A percentile compares a stretch with the other conserved stretches of the same genome.
These are phyloP conservation scores for Claviceps maximensis DNA, from an alignment of 2,329 filamentous ascomycete species.

Conservation along the genomic window DNA sequence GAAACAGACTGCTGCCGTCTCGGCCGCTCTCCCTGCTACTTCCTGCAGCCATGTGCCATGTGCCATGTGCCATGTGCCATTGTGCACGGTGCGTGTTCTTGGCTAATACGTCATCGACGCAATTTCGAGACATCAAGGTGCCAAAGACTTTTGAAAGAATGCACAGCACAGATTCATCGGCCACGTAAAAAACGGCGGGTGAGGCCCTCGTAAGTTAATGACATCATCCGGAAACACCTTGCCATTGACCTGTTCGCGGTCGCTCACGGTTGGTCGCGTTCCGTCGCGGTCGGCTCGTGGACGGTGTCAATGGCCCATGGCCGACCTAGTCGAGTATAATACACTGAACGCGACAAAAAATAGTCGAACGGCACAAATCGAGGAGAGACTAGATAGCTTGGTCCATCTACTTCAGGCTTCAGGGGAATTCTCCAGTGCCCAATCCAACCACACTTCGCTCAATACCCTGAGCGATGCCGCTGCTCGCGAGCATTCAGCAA, in stretches of 20 bases:
- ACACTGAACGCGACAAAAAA: background rate
- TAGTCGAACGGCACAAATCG: constrained; percentile 36
- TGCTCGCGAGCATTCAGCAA: constrained; percentile 13
- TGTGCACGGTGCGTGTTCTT: background rate
- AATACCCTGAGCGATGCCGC: constrained; percentile 16
- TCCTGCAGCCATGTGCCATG: background rate
- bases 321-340: background rate
- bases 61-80: background rate
- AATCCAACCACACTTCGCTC: constrained; percentile 12
- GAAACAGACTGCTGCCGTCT: constrained; percentile 10
- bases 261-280: no score
- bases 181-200: constrained; percentile 37
- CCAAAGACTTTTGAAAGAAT: constrained; percentile 34
- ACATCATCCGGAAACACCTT: background rate
- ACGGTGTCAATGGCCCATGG: background rate
- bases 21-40: background rate
- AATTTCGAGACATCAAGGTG: constrained; percentile 22
- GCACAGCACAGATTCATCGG: constrained; percentile 31
- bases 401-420: constrained; percentile 33
- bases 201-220: constrained; percentile 34
- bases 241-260: background rate
- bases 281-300: background rate
- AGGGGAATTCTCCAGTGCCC: constrained; percentile 20
- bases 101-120: constrained; percentile 1
- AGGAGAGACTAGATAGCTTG: constrained; percentile 35